Evolutionary conservation across 768 basidiomycete genomes (phyloP).

Genomic region (Tulasnella calospora): DNA sequence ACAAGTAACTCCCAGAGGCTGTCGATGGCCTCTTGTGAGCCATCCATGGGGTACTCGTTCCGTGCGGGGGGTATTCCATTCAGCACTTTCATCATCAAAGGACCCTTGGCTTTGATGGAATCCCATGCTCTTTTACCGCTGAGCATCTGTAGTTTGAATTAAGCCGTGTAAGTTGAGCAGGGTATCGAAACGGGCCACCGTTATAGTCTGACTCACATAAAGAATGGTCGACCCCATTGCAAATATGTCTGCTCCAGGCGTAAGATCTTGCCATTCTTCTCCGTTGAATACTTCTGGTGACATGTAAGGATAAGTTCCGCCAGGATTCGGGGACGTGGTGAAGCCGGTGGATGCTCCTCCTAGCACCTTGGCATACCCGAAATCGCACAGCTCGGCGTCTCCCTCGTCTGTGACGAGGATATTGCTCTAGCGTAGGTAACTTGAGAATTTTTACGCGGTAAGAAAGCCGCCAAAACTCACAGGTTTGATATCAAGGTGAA

Average conservation of each 20-base stretch:
- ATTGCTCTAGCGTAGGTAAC: not conserved
- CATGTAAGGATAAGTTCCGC: slow-evolving; percentile 8
- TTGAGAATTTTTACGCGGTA: not conserved
- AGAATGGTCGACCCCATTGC: not conserved
- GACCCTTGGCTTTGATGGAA: not conserved
- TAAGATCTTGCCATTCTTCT: not conserved
- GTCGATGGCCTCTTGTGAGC: not conserved
- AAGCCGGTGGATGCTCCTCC: not conserved
- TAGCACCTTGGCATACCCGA: slow-evolving; percentile 13
- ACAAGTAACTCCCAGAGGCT: not conserved
- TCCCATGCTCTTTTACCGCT: not conserved
- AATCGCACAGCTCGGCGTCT: slow-evolving; percentile 13
- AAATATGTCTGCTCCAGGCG: not conserved
- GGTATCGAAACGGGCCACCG: not conserved
- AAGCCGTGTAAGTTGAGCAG: not conserved
- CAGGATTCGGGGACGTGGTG: not conserved
- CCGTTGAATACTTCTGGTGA: slow-evolving; percentile 15
- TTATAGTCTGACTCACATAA: not conserved
- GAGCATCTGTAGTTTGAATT: not conserved
- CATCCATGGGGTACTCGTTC: not conserved
- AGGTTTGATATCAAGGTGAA: slow-evolving; percentile 7
- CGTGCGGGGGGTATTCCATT: not conserved
- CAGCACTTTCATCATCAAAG: not conserved
- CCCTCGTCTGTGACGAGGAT: slow-evolving; percentile 18
- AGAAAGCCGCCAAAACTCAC: not conserved